These are phyloP conservation scores for Fusarium nematophilum DNA, from an alignment of 2,329 filamentous ascomycete genomes.

Conservation along the genomic window DNA sequence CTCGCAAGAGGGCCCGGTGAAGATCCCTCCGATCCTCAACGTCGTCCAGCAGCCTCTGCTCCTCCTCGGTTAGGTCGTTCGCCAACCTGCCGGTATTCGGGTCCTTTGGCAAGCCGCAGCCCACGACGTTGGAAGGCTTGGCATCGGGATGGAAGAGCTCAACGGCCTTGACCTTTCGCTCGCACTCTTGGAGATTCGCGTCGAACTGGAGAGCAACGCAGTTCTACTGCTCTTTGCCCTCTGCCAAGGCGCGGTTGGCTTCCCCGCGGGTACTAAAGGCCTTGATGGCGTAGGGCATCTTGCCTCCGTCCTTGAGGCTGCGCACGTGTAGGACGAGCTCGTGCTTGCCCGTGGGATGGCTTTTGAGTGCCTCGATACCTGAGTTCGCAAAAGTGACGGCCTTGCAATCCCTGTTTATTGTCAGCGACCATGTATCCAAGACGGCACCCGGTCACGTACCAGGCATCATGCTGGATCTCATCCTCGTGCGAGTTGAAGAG, in stretches of 20 bases:
- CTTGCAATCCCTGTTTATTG: too few relatives aligned
- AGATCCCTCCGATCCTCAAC: slow-evolving; percentile 6
- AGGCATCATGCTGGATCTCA: too few relatives aligned
- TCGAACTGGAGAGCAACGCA: slow-evolving; percentile 9
- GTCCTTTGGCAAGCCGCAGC: neutral
- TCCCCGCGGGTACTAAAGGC: neutral
- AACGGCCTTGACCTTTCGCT: slow-evolving; percentile 15
- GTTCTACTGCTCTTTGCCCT: slow-evolving; percentile 11
- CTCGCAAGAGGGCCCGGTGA: slow-evolving; percentile 21
- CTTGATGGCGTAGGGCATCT: neutral
- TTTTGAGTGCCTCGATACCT: neutral
- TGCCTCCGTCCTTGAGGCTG: neutral
- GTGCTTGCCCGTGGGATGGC: neutral
- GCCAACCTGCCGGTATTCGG: too few relatives aligned
- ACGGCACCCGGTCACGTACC: too few relatives aligned
- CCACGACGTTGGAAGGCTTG: neutral
- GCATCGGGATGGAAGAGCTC: slow-evolving; percentile 5
- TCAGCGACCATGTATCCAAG: too few relatives aligned
- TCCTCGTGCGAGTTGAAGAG: too few relatives aligned
- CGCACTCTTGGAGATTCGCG: neutral
- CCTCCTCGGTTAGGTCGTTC: too few relatives aligned
- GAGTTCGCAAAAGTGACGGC: too few relatives aligned
- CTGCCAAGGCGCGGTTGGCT: neutral
- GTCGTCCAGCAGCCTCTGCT: neutral
- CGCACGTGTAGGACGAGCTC: slow-evolving; percentile 5